A percentile compares a stretch with the other conserved stretches of the same genome.
phyloP scores from a whole-genome alignment of 139 green algal species.

The Trebouxia sp. region DNA sequence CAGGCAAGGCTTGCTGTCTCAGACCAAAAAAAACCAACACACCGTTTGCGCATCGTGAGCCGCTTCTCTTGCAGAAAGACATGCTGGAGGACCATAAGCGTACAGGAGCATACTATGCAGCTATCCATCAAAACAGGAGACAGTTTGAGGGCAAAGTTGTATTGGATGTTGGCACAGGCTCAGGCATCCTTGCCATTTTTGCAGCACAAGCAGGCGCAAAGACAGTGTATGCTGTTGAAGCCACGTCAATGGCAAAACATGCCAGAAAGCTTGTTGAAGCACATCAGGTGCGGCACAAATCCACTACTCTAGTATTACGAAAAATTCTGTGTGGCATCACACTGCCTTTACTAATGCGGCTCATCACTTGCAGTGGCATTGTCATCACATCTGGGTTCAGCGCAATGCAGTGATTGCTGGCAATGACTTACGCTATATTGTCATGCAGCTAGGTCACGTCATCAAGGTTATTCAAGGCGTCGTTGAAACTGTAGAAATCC shows the following conservation, averaged over 20 bases:
- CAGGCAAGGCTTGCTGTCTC: conserved; percentile 57
- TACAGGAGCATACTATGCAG: conserved; percentile 92
- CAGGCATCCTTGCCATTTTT: conserved; percentile 97
- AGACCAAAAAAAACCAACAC: background rate
- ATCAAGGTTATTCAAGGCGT: conserved; percentile 95
- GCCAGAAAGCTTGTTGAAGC: conserved; percentile 77
- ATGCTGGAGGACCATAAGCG: conserved; percentile 98
- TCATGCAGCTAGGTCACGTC: conserved; percentile 62
- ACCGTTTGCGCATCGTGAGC: background rate
- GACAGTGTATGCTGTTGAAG: conserved; percentile 95
- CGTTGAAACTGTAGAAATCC: conserved; percentile 91
- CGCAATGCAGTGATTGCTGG: no score
- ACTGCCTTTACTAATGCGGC: no score
- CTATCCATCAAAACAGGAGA: conserved; percentile 65
- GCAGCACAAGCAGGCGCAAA: conserved; percentile 82
- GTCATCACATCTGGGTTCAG: no score
- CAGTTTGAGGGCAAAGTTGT: conserved; percentile 83
- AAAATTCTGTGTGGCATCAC: no score
- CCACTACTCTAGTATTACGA: no score
- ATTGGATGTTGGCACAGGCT: conserved; percentile 91
- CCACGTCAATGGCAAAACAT: conserved; percentile 89
- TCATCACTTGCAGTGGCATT: no score
- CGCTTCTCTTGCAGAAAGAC: conserved; percentile 77
- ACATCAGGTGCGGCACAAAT: conserved; percentile 86
- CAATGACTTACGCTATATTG: background rate